These are phyloP conservation scores for Mycena haematopus DNA, from an alignment of 768 basidiomycete genomes.

Conservation along the genomic window DNA sequence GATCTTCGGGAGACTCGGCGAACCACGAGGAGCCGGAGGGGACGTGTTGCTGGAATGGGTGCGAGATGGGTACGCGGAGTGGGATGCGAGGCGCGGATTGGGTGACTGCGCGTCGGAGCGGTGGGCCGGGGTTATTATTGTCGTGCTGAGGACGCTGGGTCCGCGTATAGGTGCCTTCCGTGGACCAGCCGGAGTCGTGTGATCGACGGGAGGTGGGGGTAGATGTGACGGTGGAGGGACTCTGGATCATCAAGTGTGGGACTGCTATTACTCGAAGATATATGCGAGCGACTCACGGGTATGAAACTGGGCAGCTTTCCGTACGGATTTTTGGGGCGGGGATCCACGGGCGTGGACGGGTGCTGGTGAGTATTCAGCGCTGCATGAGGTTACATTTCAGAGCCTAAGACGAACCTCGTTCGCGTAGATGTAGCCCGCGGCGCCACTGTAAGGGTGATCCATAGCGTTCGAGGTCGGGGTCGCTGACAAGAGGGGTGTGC, in stretches of 20 bases:
- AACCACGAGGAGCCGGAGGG: neutral
- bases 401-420: slow-evolving; percentile 6
- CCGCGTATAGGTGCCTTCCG: slow-evolving; percentile 23
- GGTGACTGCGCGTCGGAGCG: slow-evolving; percentile 4
- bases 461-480: slow-evolving; percentile 1
- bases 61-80: slow-evolving; percentile 10
- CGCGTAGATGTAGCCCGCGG: slow-evolving; percentile 22
- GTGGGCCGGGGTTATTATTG: neutral
- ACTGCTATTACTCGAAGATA: neutral
- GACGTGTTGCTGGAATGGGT: slow-evolving; percentile 11
- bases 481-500: slow-evolving; percentile 4
- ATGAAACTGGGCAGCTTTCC: slow-evolving; percentile 2
- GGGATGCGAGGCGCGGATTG: slow-evolving; percentile 12
- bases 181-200: slow-evolving; percentile 23
- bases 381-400: neutral
- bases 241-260: neutral
- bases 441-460: slow-evolving; percentile 21
- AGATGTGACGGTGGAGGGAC: slow-evolving; percentile 8
- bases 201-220: slow-evolving; percentile 4
- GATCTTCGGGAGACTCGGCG: neutral
- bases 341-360: slow-evolving; percentile 4
- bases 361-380: neutral
- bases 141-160: slow-evolving; percentile 12
- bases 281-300: neutral
- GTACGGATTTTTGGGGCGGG: slow-evolving; percentile 8